phyloP scores from a whole-genome alignment of 1,284 basidiomycete genomes.

The Thelephora terrestris region DNA sequence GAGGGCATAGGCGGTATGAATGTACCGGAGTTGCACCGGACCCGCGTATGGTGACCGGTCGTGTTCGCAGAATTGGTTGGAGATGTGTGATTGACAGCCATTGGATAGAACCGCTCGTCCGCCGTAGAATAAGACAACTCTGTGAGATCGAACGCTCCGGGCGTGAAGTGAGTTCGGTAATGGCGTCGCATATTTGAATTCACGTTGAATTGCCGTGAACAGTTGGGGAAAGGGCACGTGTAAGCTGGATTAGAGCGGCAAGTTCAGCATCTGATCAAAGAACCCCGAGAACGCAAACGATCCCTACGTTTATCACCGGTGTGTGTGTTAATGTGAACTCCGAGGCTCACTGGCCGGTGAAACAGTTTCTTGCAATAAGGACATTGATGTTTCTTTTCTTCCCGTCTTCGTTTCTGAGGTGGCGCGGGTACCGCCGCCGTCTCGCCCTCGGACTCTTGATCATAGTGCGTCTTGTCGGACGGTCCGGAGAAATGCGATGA shows the following conservation, averaged over 20 bases:
- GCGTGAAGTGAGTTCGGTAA: constrained; percentile 25
- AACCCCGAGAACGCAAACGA: background rate
- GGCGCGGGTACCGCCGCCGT: background rate
- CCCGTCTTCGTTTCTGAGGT: constrained; percentile 2
- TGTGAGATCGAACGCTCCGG: constrained; percentile 9
- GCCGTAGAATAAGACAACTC: constrained; percentile 1
- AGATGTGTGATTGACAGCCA: background rate
- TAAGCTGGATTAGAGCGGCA: constrained; percentile 19
- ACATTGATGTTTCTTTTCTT: constrained; percentile 26
- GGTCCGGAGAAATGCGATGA: background rate
- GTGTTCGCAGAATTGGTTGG: background rate
- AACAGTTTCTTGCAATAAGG: constrained; percentile 32
- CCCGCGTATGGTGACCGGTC: background rate
- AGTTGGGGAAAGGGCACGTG: constrained; percentile 28
- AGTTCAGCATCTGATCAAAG: background rate
- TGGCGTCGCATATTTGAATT: constrained; percentile 37
- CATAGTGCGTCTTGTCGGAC: no score
- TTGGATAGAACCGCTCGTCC: background rate
- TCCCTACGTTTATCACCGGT: constrained; percentile 30
- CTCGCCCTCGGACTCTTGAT: no score
- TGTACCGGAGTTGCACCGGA: background rate
- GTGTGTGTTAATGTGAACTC: constrained; percentile 33
- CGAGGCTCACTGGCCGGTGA: constrained; percentile 34
- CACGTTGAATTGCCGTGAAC: constrained; percentile 31
- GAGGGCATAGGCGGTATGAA: background rate